phyloP scores from a whole-genome alignment of 1,284 basidiomycete species.

The Neonothopanus nambi region DNA sequence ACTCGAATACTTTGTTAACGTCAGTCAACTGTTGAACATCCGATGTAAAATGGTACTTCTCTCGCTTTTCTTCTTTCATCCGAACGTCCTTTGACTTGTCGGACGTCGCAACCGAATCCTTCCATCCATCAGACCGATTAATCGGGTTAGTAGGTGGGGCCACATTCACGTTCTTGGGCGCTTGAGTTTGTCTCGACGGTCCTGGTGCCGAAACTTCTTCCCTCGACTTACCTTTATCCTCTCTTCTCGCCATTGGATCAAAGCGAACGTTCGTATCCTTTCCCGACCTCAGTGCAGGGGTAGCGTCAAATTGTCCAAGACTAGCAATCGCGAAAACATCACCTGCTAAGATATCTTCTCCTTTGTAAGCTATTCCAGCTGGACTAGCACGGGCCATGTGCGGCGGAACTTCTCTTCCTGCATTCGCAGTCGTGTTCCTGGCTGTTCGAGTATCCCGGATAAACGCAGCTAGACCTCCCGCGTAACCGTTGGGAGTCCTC shows the following conservation, averaged over 20 bases:
- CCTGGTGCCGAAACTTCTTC: not conserved
- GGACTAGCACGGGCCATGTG: not conserved
- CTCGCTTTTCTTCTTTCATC: conserved; percentile 5
- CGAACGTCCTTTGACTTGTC: not conserved
- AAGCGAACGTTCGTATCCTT: conserved; percentile 4
- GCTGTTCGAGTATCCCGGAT: not conserved
- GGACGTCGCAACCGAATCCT: conserved; percentile 1
- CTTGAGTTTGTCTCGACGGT: too few species aligned
- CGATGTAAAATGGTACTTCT: conserved; percentile 17
- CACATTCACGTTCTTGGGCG: not conserved
- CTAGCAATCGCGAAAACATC: not conserved
- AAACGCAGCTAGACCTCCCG: not conserved
- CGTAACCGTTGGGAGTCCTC: not conserved
- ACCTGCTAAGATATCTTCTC: not conserved
- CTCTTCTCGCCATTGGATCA: conserved; percentile 1
- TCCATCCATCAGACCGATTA: conserved; percentile 18
- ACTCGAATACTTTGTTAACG: conserved; percentile 3
- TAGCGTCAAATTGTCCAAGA: not conserved
- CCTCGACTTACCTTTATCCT: not conserved
- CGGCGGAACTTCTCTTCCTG: not conserved
- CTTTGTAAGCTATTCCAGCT: not conserved
- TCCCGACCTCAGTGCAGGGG: conserved; percentile 1
- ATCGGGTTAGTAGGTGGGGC: conserved; percentile 16
- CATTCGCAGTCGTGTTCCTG: not conserved
- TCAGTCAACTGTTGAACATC: conserved; percentile 13